Percentiles rank a stretch among this genome's conserved stretches.
These are phyloP conservation scores for Mycena belliarum DNA, from an alignment of 768 basidiomycete genomes.

Conservation along the genomic window DNA sequence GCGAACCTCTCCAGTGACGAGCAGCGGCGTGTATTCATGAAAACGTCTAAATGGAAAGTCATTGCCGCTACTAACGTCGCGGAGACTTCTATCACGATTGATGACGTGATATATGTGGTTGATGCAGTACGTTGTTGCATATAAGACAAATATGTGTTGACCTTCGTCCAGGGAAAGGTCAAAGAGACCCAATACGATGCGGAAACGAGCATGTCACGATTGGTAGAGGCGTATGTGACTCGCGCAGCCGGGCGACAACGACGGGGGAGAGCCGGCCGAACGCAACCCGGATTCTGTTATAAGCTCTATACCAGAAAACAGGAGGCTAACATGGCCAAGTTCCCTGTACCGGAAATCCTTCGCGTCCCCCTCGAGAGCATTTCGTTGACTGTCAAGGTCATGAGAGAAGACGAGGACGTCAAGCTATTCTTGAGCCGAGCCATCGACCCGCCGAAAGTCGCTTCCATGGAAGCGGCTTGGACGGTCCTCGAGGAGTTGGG, in stretches of 20 bases:
- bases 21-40: constrained; percentile 75
- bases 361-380: constrained; percentile 85
- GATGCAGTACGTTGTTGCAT: constrained; percentile 43
- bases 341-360: constrained; percentile 85
- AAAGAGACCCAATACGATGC: constrained; percentile 80
- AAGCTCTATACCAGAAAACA: constrained; percentile 82
- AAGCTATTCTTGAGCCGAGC: constrained; percentile 73
- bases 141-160: background rate
- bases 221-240: constrained; percentile 80
- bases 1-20: constrained; percentile 87
- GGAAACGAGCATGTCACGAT: constrained; percentile 66
- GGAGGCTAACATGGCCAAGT: constrained; percentile 66
- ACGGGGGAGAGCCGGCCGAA: constrained; percentile 88
- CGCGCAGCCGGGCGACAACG: constrained; percentile 82
- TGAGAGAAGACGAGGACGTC: constrained; percentile 75
- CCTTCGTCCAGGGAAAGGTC: constrained; percentile 59
- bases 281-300: constrained; percentile 79
- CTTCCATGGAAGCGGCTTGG: constrained; percentile 79
- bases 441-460: constrained; percentile 79
- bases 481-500: constrained; percentile 72
- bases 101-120: constrained; percentile 84
- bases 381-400: constrained; percentile 79
- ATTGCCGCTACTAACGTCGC: constrained; percentile 92
- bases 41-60: constrained; percentile 71
- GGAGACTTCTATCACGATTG: constrained; percentile 91